Conservation (phyloP, 2,329 filamentous ascomycete species). For the Hirsutella rhossiliensis region DNA sequence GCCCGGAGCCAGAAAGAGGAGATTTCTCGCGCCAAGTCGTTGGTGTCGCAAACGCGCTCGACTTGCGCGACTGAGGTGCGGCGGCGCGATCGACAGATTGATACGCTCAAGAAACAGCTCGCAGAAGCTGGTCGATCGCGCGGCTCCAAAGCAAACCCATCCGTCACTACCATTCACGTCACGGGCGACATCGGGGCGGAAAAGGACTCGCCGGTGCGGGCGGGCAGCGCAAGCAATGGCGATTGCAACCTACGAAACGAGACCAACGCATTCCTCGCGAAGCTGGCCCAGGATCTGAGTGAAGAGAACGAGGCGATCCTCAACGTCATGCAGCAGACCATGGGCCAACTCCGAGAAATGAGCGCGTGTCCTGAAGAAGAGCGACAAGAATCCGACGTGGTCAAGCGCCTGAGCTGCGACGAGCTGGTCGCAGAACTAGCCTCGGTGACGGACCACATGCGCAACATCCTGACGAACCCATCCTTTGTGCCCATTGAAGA, state of each 20-base stretch:
- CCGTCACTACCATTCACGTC: slow-evolving; percentile 44
- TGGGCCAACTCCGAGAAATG: slow-evolving; percentile 59
- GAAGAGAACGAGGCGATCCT: slow-evolving; percentile 86
- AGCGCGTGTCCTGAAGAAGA: slow-evolving; percentile 39
- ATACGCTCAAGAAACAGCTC: slow-evolving; percentile 78
- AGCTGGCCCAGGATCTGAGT: slow-evolving; percentile 69
- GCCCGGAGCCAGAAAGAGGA: slow-evolving; percentile 76
- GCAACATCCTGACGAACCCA: slow-evolving; percentile 79
- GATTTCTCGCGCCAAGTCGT: slow-evolving; percentile 62
- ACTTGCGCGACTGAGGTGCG: slow-evolving; percentile 86
- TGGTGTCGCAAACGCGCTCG: slow-evolving; percentile 71
- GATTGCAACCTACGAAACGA: slow-evolving; percentile 68
- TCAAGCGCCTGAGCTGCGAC: slow-evolving; percentile 32
- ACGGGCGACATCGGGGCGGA: slow-evolving; percentile 41
- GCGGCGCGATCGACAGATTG: slow-evolving; percentile 80
- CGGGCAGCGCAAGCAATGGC: slow-evolving; percentile 17
- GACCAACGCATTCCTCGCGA: slow-evolving; percentile 82
- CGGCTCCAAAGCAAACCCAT: slow-evolving; percentile 41
- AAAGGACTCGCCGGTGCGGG: slow-evolving; percentile 20
- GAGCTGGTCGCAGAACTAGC: slow-evolving; percentile 69
- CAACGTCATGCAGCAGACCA: slow-evolving; percentile 56
- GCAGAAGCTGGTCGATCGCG: slow-evolving; percentile 54
- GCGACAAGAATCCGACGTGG: slow-evolving; percentile 16
- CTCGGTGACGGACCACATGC: slow-evolving; percentile 65
- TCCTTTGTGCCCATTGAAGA: slow-evolving; percentile 95